Evolutionary conservation across 2,329 filamentous ascomycete genomes (phyloP).

Genomic region (Aspergillus sp.): DNA sequence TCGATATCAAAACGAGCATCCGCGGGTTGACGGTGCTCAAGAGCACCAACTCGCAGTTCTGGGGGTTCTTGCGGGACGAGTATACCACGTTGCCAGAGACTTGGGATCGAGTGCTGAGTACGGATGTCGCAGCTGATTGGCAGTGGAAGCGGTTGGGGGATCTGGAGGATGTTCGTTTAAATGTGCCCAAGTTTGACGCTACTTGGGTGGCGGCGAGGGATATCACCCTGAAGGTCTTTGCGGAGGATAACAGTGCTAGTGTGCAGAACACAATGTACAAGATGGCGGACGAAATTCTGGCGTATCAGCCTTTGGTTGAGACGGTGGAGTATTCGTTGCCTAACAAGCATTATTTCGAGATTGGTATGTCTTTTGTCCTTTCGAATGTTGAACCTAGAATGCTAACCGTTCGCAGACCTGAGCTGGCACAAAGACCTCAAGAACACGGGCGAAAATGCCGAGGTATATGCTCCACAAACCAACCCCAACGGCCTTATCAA

Average conservation of each 20-base stretch:
- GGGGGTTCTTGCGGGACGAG: constrained; percentile 87
- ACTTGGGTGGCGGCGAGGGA: constrained; percentile 71
- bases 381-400: not conserved
- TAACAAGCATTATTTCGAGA: constrained; percentile 98
- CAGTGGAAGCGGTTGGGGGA: constrained; percentile 67
- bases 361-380: constrained; percentile 49
- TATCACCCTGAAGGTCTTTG: constrained; percentile 89
- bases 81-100: constrained; percentile 86
- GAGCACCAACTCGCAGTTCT: constrained; percentile 92
- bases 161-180: constrained; percentile 60
- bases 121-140: constrained; percentile 84
- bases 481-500: constrained; percentile 93
- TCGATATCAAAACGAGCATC: constrained; percentile 71
- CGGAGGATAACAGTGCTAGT: constrained; percentile 80
- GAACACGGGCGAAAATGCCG: constrained; percentile 92
- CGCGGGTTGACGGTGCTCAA: constrained; percentile 82
- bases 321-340: constrained; percentile 77
- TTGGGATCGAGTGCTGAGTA: constrained; percentile 92
- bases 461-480: constrained; percentile 89
- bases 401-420: constrained; percentile 54
- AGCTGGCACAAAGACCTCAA: constrained; percentile 94
- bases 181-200: constrained; percentile 63
- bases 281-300: constrained; percentile 85
- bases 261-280: constrained; percentile 99
- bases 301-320: constrained; percentile 62